A percentile compares a stretch with the other conserved stretches of the same genome.
These are phyloP conservation scores for Leccinum aurantiacum DNA, from an alignment of 768 basidiomycete genomes.

Conservation along the genomic window DNA sequence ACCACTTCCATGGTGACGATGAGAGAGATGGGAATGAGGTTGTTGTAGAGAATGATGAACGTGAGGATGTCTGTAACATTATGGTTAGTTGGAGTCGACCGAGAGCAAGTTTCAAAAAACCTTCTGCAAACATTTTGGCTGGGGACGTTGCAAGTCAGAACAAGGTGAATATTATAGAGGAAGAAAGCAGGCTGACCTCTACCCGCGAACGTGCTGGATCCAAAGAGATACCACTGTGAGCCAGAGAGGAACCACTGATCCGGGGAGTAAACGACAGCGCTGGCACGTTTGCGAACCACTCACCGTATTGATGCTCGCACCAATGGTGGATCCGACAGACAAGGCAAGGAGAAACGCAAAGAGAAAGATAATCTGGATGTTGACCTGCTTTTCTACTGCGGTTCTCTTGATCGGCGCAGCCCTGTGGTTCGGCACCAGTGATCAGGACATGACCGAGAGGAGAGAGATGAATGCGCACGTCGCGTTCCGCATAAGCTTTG, in stretches of 20 bases:
- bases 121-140: conserved; percentile 85
- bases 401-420: conserved; percentile 97
- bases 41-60: conserved; percentile 98
- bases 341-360: conserved; percentile 85
- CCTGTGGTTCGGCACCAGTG: conserved; percentile 36
- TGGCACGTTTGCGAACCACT: conserved; percentile 21
- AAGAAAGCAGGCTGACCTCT: conserved; percentile 49
- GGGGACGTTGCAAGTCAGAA: conserved; percentile 2
- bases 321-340: conserved; percentile 89
- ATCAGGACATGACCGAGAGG: neutral
- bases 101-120: conserved; percentile 35
- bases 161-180: neutral
- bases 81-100: conserved; percentile 6
- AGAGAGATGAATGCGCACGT: conserved; percentile 59
- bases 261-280: neutral
- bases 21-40: conserved; percentile 97
- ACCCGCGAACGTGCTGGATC: conserved; percentile 56
- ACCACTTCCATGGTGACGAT: conserved; percentile 99
- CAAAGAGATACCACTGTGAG: conserved; percentile 88
- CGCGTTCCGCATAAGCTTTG: conserved; percentile 97
- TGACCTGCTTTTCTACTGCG: conserved; percentile 94
- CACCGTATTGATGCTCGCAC: conserved; percentile 82
- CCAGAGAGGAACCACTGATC: conserved; percentile 79
- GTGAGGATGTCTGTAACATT: conserved; percentile 79
- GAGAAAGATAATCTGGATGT: conserved; percentile 92